Conservation (phyloP, 768 basidiomycete genomes). For the Tylopilus sp. region DNA sequence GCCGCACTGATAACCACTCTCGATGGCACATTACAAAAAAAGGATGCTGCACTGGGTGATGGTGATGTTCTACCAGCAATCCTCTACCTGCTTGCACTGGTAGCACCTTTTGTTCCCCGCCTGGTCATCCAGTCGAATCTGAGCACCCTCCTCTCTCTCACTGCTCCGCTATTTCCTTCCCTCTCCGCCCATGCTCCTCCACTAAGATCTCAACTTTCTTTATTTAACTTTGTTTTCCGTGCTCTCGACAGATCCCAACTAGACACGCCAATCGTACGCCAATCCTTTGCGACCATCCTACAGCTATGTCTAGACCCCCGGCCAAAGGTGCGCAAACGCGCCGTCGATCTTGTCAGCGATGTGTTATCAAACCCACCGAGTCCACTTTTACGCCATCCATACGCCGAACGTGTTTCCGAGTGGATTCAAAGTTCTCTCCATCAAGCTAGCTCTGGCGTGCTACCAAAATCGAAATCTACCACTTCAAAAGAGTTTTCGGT, state of each 20-base stretch:
- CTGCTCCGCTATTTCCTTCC: constrained; percentile 74
- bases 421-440: constrained; percentile 69
- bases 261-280: constrained; percentile 63
- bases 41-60: constrained; percentile 68
- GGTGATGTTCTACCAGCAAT: constrained; percentile 36
- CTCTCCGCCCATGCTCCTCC: constrained; percentile 67
- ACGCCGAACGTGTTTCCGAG: constrained; percentile 73
- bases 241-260: constrained; percentile 72
- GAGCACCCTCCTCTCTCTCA: constrained; percentile 63
- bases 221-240: constrained; percentile 67
- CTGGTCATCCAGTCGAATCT: constrained; percentile 80
- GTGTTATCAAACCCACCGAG: constrained; percentile 73
- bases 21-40: constrained; percentile 69
- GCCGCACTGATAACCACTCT: constrained; percentile 86
- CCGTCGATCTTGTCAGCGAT: constrained; percentile 80
- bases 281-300: constrained; percentile 81
- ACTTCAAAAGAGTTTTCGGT: constrained; percentile 52
- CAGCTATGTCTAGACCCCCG: constrained; percentile 82
- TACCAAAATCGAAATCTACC: constrained; percentile 55
- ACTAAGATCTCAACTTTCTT: constrained; percentile 78
- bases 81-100: constrained; percentile 36
- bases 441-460: constrained; percentile 60
- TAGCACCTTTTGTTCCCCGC: constrained; percentile 50
- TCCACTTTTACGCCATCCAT: constrained; percentile 80
- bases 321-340: constrained; percentile 92